These are phyloP conservation scores for Crotalaria pallida DNA, from an alignment of 306 rosid species.

Conservation along the genomic window DNA sequence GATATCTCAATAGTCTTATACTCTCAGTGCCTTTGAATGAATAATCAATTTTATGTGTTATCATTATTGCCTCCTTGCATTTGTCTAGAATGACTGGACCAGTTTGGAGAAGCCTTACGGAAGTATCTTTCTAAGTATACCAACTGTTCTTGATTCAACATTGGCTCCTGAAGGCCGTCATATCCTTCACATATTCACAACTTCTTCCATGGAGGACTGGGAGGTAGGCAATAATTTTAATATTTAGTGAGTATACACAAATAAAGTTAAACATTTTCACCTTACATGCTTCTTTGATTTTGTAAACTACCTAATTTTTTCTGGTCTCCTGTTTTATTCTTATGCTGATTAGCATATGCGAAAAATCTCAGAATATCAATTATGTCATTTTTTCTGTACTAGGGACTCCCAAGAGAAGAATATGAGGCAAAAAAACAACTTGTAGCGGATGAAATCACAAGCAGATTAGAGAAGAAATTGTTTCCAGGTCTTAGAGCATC, in stretches of 20 bases:
- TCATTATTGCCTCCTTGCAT: not conserved
- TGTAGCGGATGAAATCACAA: constrained; percentile 69
- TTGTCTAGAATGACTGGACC: constrained; percentile 59
- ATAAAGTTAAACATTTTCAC: constrained; percentile 1
- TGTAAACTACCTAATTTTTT: constrained; percentile 1
- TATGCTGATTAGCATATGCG: not conserved
- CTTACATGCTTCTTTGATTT: constrained; percentile 10
- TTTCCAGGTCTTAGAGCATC: constrained; percentile 81
- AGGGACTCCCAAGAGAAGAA: constrained; percentile 71
- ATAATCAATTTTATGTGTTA: constrained; percentile 2
- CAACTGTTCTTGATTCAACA: constrained; percentile 88
- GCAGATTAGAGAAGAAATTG: constrained; percentile 75
- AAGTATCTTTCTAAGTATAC: constrained; percentile 91
- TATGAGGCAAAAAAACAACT: constrained; percentile 81
- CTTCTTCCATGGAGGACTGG: constrained; percentile 93
- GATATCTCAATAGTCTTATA: constrained; percentile 6
- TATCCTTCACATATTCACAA: constrained; percentile 93
- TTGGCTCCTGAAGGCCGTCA: constrained; percentile 85
- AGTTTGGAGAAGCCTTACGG: constrained; percentile 80
- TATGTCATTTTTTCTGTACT: constrained; percentile 16
- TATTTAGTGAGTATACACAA: constrained; percentile 7
- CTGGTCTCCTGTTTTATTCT: not conserved
- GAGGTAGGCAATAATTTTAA: constrained; percentile 49
- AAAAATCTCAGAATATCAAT: constrained; percentile 11
- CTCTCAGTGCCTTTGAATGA: constrained; percentile 4